Percentiles rank a stretch among this genome's conserved stretches.
Evolutionary conservation across 176 grass and related monocot species (phyloP).

Genomic region (Themeda triandra): DNA sequence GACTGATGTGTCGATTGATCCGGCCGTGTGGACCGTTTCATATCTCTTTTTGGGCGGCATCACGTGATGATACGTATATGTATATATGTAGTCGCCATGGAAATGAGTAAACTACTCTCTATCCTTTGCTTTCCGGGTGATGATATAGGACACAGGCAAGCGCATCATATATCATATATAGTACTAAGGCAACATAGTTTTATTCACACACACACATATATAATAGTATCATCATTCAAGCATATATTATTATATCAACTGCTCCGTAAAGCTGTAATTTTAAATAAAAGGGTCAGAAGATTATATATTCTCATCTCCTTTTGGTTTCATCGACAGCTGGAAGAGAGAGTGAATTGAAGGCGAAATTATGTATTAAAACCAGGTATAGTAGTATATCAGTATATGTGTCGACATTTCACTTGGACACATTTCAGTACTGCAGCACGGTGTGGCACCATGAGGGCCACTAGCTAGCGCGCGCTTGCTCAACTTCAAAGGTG

Average conservation of each 20-base stretch:
- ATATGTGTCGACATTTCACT: neutral
- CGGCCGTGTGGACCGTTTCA: neutral
- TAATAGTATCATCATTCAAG: neutral
- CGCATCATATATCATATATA: neutral
- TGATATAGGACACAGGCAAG: too few species aligned
- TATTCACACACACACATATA: neutral
- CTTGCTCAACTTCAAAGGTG: neutral
- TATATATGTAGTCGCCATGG: too few species aligned
- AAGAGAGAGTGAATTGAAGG: neutral
- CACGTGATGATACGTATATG: neutral
- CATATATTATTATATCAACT: neutral
- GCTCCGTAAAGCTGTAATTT: neutral
- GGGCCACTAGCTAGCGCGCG: neutral
- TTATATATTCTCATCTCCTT: neutral
- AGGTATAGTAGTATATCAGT: neutral
- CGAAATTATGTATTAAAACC: neutral
- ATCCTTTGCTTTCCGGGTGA: neutral
- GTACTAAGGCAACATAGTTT: neutral
- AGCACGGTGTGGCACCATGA: slow-evolving; percentile 1
- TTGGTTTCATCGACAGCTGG: neutral
- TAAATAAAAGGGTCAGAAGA: neutral
- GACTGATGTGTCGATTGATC: slow-evolving; percentile 41
- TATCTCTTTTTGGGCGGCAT: neutral
- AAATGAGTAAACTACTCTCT: neutral
- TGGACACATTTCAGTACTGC: neutral